phyloP scores from a whole-genome alignment of 495 filamentous ascomycete genomes.

The Echria macrotheca region DNA sequence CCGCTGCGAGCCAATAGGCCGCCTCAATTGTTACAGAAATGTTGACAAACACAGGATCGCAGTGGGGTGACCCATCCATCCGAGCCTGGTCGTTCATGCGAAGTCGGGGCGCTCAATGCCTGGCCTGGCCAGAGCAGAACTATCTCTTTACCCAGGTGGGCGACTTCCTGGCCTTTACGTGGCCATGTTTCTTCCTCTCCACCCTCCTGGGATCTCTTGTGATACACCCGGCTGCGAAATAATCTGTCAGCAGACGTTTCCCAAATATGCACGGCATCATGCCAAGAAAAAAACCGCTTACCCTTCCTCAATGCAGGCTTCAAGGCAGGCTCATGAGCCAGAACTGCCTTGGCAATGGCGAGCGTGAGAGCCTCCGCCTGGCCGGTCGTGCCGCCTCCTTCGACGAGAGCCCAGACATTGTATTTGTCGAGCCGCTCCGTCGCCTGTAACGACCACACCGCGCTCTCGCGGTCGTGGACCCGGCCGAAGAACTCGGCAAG shows the following conservation, averaged over 20 bases:
- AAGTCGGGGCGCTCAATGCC: conserved; percentile 10
- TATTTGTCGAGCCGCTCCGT: conserved; percentile 90
- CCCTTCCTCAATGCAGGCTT: conserved; percentile 84
- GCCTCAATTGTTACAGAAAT: conserved; percentile 19
- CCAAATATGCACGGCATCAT: conserved; percentile 5
- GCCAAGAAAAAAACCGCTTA: conserved; percentile 43
- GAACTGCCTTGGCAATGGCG: conserved; percentile 80
- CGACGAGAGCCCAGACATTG: conserved; percentile 83
- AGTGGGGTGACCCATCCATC: conserved; percentile 7
- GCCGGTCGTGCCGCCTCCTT: conserved; percentile 84
- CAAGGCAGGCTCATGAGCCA: conserved; percentile 84
- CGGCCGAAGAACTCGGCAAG: conserved; percentile 74
- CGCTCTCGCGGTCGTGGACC: conserved; percentile 91
- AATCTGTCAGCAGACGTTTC: conserved; percentile 18
- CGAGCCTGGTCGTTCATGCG: conserved; percentile 17
- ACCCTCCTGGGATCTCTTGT: conserved; percentile 88
- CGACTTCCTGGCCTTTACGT: conserved; percentile 95
- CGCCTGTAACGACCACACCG: conserved; percentile 78
- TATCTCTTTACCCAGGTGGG: conserved; percentile 95
- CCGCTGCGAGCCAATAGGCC: conserved; percentile 6
- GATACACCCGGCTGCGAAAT: conserved; percentile 70
- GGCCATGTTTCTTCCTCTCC: conserved; percentile 97
- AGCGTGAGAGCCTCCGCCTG: conserved; percentile 94
- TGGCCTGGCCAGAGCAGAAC: conserved; percentile 3
- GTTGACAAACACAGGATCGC: conserved; percentile 16